These are phyloP conservation scores for Colletotrichum tanaceti DNA, from an alignment of 2,329 filamentous ascomycete species.

Conservation along the genomic window DNA sequence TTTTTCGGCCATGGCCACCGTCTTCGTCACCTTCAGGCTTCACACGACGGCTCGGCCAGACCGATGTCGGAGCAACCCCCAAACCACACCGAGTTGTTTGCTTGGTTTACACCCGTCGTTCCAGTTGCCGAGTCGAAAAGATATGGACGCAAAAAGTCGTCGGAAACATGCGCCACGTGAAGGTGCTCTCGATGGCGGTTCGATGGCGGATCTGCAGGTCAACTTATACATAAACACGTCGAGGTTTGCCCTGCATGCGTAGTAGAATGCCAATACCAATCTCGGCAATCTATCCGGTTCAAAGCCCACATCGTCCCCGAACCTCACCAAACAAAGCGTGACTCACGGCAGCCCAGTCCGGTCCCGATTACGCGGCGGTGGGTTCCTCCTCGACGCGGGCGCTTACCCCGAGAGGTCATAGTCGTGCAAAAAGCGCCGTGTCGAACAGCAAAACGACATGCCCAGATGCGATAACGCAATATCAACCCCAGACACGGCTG, in stretches of 20 bases:
- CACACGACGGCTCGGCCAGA: conserved; percentile 22
- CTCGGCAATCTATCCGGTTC: conserved; percentile 39
- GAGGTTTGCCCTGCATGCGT: neutral
- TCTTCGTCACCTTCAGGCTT: neutral
- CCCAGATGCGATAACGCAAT: conserved; percentile 37
- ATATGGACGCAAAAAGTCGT: neutral
- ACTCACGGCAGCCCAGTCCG: conserved; percentile 31
- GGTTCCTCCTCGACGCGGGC: conserved; percentile 14
- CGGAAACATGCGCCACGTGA: neutral
- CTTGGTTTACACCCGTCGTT: neutral
- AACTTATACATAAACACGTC: neutral
- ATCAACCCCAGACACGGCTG: conserved; percentile 20
- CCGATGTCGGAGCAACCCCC: conserved; percentile 27
- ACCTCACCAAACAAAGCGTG: conserved; percentile 33
- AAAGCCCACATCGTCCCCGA: conserved; percentile 32
- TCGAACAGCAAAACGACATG: conserved; percentile 28
- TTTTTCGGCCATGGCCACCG: conserved; percentile 17
- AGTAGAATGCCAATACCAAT: conserved; percentile 27
- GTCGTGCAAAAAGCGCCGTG: conserved; percentile 22
- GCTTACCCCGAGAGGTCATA: conserved; percentile 35
- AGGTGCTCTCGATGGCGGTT: neutral
- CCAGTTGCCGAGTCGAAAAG: neutral
- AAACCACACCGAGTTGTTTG: conserved; percentile 6
- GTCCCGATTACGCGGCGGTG: conserved; percentile 38
- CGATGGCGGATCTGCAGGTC: neutral